Conservation (phyloP, 441 rosid genomes). For the Raphanus hybrid region DNA sequence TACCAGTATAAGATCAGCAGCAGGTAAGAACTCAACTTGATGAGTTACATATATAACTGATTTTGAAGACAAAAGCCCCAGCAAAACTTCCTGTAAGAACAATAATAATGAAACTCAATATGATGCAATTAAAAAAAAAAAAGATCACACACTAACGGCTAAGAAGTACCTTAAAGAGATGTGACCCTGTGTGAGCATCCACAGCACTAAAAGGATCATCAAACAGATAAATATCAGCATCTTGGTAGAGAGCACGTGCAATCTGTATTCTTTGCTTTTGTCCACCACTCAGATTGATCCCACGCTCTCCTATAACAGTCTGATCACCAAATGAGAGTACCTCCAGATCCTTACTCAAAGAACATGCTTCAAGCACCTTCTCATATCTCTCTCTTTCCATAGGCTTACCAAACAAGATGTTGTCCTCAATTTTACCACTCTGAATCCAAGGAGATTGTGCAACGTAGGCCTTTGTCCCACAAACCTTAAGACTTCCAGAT, state of each 20-base stretch:
- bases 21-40: conserved; percentile 54
- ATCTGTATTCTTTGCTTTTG: conserved; percentile 64
- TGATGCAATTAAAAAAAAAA: background rate
- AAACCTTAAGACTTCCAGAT: conserved; percentile 46
- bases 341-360: conserved; percentile 52
- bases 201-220: conserved; percentile 77
- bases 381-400: conserved; percentile 55
- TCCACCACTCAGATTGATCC: conserved; percentile 63
- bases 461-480: conserved; percentile 55
- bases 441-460: conserved; percentile 68
- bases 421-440: conserved; percentile 62
- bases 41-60: conserved; percentile 58
- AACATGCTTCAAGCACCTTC: conserved; percentile 54
- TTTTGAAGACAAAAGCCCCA: conserved; percentile 44
- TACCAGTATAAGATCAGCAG: too few species aligned
- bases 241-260: conserved; percentile 69
- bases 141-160: background rate
- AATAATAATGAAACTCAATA: conserved; percentile 5
- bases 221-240: conserved; percentile 55
- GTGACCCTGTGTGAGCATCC: conserved; percentile 71
- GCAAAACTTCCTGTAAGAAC: conserved; percentile 47
- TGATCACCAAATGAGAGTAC: conserved; percentile 60
- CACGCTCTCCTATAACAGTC: conserved; percentile 62
- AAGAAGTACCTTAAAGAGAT: conserved; percentile 52
- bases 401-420: conserved; percentile 58